phyloP scores from a whole-genome alignment of 208 protist species.

The Endotrypanum monterogeii region DNA sequence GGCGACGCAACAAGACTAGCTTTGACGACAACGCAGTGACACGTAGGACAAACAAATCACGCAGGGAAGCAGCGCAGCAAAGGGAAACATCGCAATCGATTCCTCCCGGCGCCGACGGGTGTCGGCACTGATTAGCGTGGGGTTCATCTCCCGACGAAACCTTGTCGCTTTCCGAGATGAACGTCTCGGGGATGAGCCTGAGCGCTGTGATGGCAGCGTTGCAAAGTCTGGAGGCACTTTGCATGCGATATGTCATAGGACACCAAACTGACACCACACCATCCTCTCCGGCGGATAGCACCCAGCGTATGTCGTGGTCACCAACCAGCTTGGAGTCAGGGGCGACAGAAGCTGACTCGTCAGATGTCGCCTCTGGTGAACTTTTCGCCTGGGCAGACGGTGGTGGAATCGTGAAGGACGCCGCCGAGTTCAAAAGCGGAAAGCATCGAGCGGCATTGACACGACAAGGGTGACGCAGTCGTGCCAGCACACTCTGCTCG shows the following conservation, averaged over 20 bases:
- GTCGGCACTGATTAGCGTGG: background rate
- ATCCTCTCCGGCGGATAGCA: slow-evolving; percentile 47
- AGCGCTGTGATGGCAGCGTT: slow-evolving; percentile 29
- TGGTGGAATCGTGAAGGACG: background rate
- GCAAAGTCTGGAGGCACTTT: slow-evolving; percentile 24
- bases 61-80: slow-evolving; percentile 38
- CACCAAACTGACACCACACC: slow-evolving; percentile 42
- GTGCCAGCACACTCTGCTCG: slow-evolving; percentile 28
- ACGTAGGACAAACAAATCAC: slow-evolving; percentile 28
- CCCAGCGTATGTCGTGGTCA: slow-evolving; percentile 19
- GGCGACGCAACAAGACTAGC: slow-evolving; percentile 21
- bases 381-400: background rate
- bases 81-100: slow-evolving; percentile 10
- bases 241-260: slow-evolving; percentile 39
- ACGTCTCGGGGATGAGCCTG: slow-evolving; percentile 18
- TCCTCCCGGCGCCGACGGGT: background rate
- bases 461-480: slow-evolving; percentile 35
- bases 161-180: background rate
- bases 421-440: slow-evolving; percentile 29
- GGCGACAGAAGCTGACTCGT: background rate
- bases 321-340: background rate
- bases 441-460: slow-evolving; percentile 57
- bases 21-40: slow-evolving; percentile 15
- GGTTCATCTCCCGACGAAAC: background rate
- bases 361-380: background rate